Base-by-base conservation (phyloP, 306 rosid species). In the Lathyrus tuberosus region DNA sequence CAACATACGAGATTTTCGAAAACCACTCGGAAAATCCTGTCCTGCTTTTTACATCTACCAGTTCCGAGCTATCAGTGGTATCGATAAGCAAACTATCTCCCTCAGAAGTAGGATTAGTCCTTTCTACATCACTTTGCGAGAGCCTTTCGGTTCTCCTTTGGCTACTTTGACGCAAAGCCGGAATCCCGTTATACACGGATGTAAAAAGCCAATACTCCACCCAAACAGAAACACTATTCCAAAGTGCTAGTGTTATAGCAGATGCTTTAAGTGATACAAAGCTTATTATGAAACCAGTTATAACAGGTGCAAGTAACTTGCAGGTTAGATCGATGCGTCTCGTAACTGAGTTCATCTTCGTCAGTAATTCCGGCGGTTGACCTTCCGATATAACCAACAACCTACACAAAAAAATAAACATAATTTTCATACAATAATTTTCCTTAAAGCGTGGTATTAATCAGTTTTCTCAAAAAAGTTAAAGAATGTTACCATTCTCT, bases 281-380 rank as follows among this genome's bases (percentile, higher is more conserved):
- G 81, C 92, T 94, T 83, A 90, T 87, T 26, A 90, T 78, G 76
- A 90, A 90, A 26, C 97, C 97, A 7, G 97, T 82, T 63, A 90
- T 31, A 16, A 88, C 98, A 7, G 98, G 97, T 76, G 95, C 93
- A 62, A 88, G 72, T 49, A 94, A 92, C 69, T 86, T 88, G 89
- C 92, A 85, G 26, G 68, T 84, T 63, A 94, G 87, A 81, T 94
- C 98, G 54, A 94, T 94, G 37, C 97, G 90, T 62, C 97, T 76
- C 3, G 83, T 82, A 10, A 83, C 67, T 0, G 97, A 94, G 62
- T 88, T 94, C 81, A 87, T 84, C 71, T 84, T 59, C 43, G 97
- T 87, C 61, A 94, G 84, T 31, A 72, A 62, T 52, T 90, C 85
- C 1, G 91, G 88, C 20, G 90, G 81, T 56, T 78, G 86, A 7